Evolutionary conservation across 2,329 filamentous ascomycete genomes (phyloP), one percentile per base, ranked within the genome.

Genomic region (Celoporthe dispersa): DNA sequence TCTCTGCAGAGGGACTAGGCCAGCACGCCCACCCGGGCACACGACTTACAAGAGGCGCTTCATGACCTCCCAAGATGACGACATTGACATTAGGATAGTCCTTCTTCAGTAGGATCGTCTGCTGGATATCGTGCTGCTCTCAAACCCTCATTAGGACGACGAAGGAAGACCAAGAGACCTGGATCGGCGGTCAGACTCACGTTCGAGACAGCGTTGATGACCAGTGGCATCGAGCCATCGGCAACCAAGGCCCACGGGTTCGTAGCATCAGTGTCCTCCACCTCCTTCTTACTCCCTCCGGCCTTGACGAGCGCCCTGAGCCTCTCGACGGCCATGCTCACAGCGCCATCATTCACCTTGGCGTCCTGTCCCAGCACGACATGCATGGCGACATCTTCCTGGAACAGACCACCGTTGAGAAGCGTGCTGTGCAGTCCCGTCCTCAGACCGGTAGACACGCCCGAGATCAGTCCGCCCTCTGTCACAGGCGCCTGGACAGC

Each of bases 361-460:
- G 77, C 76, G 14, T 71, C 74, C 41, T 80, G 79, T 19, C 80
- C 81, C 51, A 84, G 72, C 22, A 73, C 68, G 68, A 83, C 77
- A 74, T 84, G 83, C 57, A 84, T 70, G 3, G 80, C 82, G 3
- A 83, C 81, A 57, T 84, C 81, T 37, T 79, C 79, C 68, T 79
- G 76, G 70, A 82, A 81, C 37, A 84, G 76, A 0, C 79, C 82
- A 3, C 81, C 81, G 70, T 84, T 74, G 8, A 82, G 73, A n/a
- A 81, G 70, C 14, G 75, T 80, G 22, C 79, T 78, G 55, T 78
- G 78, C 28, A 75, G 78, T 39, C 78, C 77, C 5, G 81, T 83
- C 60, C 77, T 76, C 71, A 84, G 78, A 6, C 80, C 82, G 0
- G 78, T 78, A 69, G 81, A 84, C n/a, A 85, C 80, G 22, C 83